Percentiles rank a stretch among this genome's conserved stretches.
Conservation (phyloP, 1,139 yeast genomes). For the Petasospora fabianii region DNA sequence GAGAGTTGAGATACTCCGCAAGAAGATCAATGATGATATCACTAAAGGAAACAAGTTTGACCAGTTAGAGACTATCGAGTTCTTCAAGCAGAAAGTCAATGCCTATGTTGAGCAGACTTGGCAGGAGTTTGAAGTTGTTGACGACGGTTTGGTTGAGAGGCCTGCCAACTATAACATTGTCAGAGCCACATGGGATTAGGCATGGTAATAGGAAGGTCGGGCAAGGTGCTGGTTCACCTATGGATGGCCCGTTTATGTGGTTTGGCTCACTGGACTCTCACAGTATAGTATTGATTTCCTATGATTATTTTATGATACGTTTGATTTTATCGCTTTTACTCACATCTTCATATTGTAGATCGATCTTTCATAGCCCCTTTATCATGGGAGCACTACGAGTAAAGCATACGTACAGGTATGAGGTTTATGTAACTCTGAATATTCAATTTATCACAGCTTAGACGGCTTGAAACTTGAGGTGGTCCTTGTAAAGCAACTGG, state of each 20-base stretch:
- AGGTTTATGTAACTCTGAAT: neutral
- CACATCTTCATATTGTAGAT: too few species aligned
- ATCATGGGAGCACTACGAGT: too few species aligned
- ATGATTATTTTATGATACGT: too few species aligned
- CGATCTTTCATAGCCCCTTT: too few species aligned
- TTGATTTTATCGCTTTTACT: too few species aligned
- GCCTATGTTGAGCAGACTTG: conserved; percentile 40
- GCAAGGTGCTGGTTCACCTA: too few species aligned
- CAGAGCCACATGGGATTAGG: conserved; percentile 16
- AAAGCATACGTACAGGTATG: too few species aligned
- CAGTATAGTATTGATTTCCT: too few species aligned
- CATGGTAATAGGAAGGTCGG: too few species aligned
- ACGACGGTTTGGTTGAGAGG: conserved; percentile 28
- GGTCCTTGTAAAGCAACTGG: conserved; percentile 47
- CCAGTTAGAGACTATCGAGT: conserved; percentile 37
- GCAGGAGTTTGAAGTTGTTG: conserved; percentile 44
- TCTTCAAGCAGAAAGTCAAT: conserved; percentile 37
- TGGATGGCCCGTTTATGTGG: too few species aligned
- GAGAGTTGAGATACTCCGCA: conserved; percentile 35
- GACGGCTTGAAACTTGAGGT: conserved; percentile 35
- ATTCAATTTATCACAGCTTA: too few species aligned
- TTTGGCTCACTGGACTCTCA: too few species aligned
- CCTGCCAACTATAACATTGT: conserved; percentile 18
- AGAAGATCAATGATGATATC: conserved; percentile 21
- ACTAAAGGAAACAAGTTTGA: conserved; percentile 35